Conservation (phyloP, 257 asterid genomes). For the Lavandula angustifolia region DNA sequence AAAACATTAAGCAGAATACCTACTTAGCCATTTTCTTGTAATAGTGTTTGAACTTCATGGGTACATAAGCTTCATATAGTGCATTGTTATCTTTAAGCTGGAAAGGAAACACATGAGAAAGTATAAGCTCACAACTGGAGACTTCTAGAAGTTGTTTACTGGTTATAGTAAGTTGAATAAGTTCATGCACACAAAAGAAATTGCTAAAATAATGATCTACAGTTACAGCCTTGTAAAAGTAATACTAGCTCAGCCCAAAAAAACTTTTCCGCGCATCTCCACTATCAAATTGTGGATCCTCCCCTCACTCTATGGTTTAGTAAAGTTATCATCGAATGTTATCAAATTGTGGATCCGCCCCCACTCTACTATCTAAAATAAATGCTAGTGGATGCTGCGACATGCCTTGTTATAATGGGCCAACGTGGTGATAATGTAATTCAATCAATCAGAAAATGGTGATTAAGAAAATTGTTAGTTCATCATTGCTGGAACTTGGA, state of each 20-base stretch:
- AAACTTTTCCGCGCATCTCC: too few relatives aligned
- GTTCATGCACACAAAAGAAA: slow-evolving; percentile 18
- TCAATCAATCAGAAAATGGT: not conserved
- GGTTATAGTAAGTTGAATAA: slow-evolving; percentile 20
- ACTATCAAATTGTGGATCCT: too few relatives aligned
- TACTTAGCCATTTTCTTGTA: slow-evolving; percentile 73
- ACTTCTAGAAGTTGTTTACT: not conserved
- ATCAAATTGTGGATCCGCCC: slow-evolving; percentile 4
- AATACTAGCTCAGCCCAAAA: slow-evolving; percentile 7
- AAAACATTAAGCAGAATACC: slow-evolving; percentile 26
- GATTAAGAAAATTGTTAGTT: slow-evolving; percentile 21
- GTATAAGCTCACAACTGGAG: slow-evolving; percentile 26
- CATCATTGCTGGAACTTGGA: slow-evolving; percentile 7
- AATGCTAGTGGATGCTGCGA: slow-evolving; percentile 22
- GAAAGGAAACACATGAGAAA: slow-evolving; percentile 30
- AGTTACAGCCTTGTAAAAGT: not conserved
- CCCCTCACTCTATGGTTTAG: not conserved
- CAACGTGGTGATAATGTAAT: not conserved
- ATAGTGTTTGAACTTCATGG: slow-evolving; percentile 68
- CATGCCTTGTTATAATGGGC: not conserved
- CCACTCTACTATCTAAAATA: not conserved
- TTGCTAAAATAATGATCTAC: slow-evolving; percentile 11
- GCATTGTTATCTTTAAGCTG: slow-evolving; percentile 58
- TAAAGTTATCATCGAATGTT: not conserved
- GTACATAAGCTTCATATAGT: slow-evolving; percentile 62